Evolutionary conservation across 2,329 filamentous ascomycete genomes (phyloP).

Genomic region (Trichoderma sp.): DNA sequence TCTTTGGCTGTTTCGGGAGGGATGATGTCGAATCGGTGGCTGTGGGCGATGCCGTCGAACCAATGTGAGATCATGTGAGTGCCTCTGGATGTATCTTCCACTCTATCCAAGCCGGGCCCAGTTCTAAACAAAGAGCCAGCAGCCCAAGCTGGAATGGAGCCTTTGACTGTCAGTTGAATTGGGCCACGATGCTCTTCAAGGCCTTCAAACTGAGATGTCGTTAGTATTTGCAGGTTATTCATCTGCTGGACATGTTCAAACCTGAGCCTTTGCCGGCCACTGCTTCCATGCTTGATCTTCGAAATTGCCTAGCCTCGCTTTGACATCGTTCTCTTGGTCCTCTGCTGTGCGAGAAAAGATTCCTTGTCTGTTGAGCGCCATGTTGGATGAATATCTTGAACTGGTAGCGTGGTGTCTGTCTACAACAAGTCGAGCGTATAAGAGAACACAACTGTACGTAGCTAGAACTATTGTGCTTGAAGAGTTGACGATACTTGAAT

Average conservation of each 20-base stretch:
- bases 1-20: constrained; percentile 37
- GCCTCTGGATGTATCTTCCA: constrained; percentile 61
- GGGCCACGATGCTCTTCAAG: constrained; percentile 67
- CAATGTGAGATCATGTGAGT: constrained; percentile 68
- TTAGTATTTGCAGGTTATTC: neutral
- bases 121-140: constrained; percentile 74
- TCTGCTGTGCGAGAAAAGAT: constrained; percentile 34
- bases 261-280: constrained; percentile 53
- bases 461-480: neutral
- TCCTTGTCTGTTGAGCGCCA: constrained; percentile 35
- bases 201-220: constrained; percentile 60
- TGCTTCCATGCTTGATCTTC: constrained; percentile 40
- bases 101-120: constrained; percentile 66
- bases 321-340: constrained; percentile 34
- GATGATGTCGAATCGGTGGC: constrained; percentile 72
- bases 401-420: neutral
- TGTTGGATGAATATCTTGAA: constrained; percentile 12
- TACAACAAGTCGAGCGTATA: neutral
- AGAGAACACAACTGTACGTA: neutral
- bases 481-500: neutral
- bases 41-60: constrained; percentile 76
- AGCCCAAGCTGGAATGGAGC: constrained; percentile 69
- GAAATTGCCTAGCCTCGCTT: constrained; percentile 33
- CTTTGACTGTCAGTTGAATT: constrained; percentile 62
- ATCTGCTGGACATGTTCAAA: constrained; percentile 25